Conservation (phyloP, 768 basidiomycete species). For the Suillus brevipes region DNA sequence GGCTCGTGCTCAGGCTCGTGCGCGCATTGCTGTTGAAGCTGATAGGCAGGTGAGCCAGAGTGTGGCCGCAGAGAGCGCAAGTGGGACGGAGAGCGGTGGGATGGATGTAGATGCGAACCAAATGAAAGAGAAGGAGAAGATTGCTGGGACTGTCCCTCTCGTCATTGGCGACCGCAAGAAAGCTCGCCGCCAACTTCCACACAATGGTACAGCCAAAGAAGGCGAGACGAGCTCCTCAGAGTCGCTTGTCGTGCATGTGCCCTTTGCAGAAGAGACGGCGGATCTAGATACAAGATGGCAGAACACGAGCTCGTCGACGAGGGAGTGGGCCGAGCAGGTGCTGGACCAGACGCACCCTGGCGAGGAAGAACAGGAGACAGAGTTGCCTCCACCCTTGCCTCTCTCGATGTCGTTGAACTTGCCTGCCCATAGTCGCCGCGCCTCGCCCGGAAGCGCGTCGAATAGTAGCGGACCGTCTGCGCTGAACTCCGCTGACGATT, state of each 20-base stretch:
- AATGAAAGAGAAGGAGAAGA: constrained; percentile 7
- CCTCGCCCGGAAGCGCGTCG: constrained; percentile 26
- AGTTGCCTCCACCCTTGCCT: constrained; percentile 8
- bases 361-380: constrained; percentile 8
- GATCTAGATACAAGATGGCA: constrained; percentile 22
- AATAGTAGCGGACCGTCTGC: constrained; percentile 27
- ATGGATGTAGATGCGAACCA: constrained; percentile 28
- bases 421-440: constrained; percentile 17
- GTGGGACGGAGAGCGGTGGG: constrained; percentile 11
- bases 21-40: not conserved
- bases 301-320: constrained; percentile 32
- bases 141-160: constrained; percentile 26
- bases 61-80: not conserved
- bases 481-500: constrained; percentile 27
- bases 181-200: constrained; percentile 14
- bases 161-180: constrained; percentile 29
- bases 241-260: constrained; percentile 32
- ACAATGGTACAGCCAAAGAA: constrained; percentile 4
- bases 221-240: constrained; percentile 21
- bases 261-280: constrained; percentile 17
- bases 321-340: constrained; percentile 49
- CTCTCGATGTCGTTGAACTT: constrained; percentile 10
- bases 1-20: constrained; percentile 2
- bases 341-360: constrained; percentile 30
- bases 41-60: constrained; percentile 7